Base-by-base conservation (phyloP, 148 eudicot species). In the Fagopyrum tataricum region DNA sequence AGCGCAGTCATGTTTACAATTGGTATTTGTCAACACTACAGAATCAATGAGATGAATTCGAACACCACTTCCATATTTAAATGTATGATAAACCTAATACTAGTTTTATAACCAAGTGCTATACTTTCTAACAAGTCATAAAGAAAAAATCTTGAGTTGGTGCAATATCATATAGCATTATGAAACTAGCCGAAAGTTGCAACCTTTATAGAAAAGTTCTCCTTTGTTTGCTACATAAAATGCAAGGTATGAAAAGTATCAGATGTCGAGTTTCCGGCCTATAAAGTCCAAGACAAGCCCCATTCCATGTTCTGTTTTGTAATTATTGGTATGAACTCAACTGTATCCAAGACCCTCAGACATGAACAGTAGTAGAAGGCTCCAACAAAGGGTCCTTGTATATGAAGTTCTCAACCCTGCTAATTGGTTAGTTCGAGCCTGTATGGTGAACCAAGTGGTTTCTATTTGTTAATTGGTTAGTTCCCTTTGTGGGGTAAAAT, bases 131-230 rank as follows among this genome's bases (percentile, higher is more conserved):
- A 31, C 37, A 31, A 31, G 37, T 3, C 37, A 31, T 31, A 31
- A 31, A 24, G 39, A 59, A 23, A 48, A 59, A 59, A 59, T 59
- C 31, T 24, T 24, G 11, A 23, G 6, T 14, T 59, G 66, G 26
- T 59, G 39, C 26, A 59, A 59, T 24, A 51, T 51, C 56, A 18
- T 51, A 20, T 51, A 59, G 66, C 69, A 39, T 64, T 39, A 64
- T 37, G 69, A 64, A 64, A 31, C 37, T 62, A 62, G 68, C 68
- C 14, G 37, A 62, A 8, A 31, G 41, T 64, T 64, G 2, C 69
- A 64, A 31, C 42, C 17, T 17, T 24, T 61, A 37, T 31, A 37
- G 15, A 37, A 14, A 26, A 26, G 12, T 59, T 59, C 42, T 31
- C 20, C 69, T 31, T 15, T 8, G 5, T 64, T 64, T 21, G 43